These are phyloP conservation scores for Phanerodontia chrysosporium DNA, from an alignment of 768 basidiomycete species.

Conservation along the genomic window DNA sequence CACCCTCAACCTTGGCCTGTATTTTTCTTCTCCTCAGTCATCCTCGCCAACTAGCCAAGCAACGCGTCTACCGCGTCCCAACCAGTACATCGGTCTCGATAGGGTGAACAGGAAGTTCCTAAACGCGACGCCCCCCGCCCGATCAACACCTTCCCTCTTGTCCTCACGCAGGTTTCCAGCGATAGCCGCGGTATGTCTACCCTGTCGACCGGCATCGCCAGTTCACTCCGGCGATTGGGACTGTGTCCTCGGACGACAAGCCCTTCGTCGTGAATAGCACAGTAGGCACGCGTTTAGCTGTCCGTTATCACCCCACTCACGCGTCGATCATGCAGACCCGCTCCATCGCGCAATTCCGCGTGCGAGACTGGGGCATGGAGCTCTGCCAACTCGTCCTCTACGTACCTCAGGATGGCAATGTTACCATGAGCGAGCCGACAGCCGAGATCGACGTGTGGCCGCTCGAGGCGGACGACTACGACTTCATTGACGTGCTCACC, in stretches of 20 bases:
- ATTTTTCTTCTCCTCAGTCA: background rate
- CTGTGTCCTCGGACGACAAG: background rate
- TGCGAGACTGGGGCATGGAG: constrained; percentile 10
- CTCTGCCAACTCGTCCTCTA: background rate
- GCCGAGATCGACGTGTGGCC: background rate
- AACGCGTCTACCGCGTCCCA: background rate
- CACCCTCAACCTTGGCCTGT: background rate
- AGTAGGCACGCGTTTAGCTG: background rate
- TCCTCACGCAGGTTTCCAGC: background rate
- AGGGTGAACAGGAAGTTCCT: background rate
- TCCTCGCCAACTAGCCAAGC: background rate
- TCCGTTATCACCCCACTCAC: background rate
- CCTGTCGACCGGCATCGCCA: background rate
- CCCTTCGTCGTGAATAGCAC: background rate
- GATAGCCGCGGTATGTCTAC: background rate
- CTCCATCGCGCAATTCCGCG: constrained; percentile 5
- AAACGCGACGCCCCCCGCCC: background rate
- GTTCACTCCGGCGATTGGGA: background rate
- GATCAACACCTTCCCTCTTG: background rate
- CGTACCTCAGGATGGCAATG: background rate
- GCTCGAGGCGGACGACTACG: background rate
- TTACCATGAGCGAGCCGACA: background rate
- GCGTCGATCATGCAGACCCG: background rate
- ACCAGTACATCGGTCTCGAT: constrained; percentile 1
- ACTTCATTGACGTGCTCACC: background rate